Evolutionary conservation across 2,329 filamentous ascomycete species (phyloP).

Genomic region (Penicillium polonicum): DNA sequence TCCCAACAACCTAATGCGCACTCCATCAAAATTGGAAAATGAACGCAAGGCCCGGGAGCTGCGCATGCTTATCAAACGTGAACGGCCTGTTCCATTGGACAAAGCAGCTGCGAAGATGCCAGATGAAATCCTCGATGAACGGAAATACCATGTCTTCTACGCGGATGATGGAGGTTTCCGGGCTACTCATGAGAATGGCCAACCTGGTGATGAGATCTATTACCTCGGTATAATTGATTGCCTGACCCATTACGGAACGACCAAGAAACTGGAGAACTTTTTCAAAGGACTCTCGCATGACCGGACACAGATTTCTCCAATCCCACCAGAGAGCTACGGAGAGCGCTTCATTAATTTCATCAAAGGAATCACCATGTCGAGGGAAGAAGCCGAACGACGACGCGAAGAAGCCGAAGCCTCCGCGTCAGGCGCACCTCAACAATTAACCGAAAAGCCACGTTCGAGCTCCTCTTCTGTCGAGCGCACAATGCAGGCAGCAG

Average conservation of each 20-base stretch:
- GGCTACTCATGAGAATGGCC: constrained; percentile 87
- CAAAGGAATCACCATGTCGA: constrained; percentile 82
- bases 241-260: constrained; percentile 88
- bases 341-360: constrained; percentile 94
- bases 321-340: constrained; percentile 86
- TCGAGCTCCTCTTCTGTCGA: constrained; percentile 47
- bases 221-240: constrained; percentile 99
- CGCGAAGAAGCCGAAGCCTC: constrained; percentile 32
- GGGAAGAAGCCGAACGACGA: constrained; percentile 70
- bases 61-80: constrained; percentile 85
- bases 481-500: constrained; percentile 58
- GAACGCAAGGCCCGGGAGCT: constrained; percentile 87
- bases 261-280: constrained; percentile 95
- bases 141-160: constrained; percentile 82
- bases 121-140: constrained; percentile 75
- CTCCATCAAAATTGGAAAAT: constrained; percentile 89
- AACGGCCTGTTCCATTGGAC: constrained; percentile 90
- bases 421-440: constrained; percentile 14
- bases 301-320: constrained; percentile 83
- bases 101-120: constrained; percentile 83
- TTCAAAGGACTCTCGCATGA: constrained; percentile 90
- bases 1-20: constrained; percentile 72
- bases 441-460: constrained; percentile 30
- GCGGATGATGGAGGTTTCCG: constrained; percentile 89
- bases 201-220: constrained; percentile 86